Percentiles rank a stretch among this genome's conserved stretches.
Evolutionary conservation across 106 monocot genomes (phyloP).

Genomic region (Apostasia ramifera): DNA sequence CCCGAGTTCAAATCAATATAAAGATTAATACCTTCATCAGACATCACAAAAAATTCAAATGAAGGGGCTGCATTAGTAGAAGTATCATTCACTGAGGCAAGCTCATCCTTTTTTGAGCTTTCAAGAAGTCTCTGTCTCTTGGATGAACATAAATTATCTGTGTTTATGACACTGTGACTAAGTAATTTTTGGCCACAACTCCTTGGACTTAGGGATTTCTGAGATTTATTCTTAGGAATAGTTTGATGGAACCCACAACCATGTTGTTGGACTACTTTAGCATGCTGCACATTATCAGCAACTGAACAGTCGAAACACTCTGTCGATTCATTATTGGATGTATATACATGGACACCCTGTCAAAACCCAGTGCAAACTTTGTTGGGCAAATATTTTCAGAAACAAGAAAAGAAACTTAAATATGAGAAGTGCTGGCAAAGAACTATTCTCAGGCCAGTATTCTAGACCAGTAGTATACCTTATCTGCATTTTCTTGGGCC

Average conservation of each 20-base stretch:
- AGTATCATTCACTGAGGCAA: conserved; percentile 13
- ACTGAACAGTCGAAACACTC: conserved; percentile 21
- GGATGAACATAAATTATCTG: conserved; percentile 2
- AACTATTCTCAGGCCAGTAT: not conserved
- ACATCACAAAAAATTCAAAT: conserved; percentile 65
- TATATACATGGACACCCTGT: conserved; percentile 13
- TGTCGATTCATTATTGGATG: conserved; percentile 8
- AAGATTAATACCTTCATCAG: conserved; percentile 73
- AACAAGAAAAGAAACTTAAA: conserved; percentile 3
- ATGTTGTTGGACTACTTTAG: not conserved
- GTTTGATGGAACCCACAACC: conserved; percentile 4
- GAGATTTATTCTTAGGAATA: not conserved
- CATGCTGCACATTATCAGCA: conserved; percentile 8
- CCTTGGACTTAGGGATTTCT: conserved; percentile 6
- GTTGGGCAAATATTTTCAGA: not conserved
- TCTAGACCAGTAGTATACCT: conserved; percentile 14
- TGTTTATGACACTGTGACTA: conserved; percentile 4
- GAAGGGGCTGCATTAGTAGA: conserved; percentile 29
- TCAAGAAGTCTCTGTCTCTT: conserved; percentile 11
- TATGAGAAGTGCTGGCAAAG: not conserved
- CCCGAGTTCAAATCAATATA: conserved; percentile 66
- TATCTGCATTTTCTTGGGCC: conserved; percentile 11
- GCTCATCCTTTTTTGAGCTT: conserved; percentile 17
- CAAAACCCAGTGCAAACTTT: not conserved
- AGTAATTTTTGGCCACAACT: conserved; percentile 4